Percentiles rank a stretch among this genome's conserved stretches.
Conservation (phyloP, 768 basidiomycete species). For the Gloeopeniophorella convolvens region DNA sequence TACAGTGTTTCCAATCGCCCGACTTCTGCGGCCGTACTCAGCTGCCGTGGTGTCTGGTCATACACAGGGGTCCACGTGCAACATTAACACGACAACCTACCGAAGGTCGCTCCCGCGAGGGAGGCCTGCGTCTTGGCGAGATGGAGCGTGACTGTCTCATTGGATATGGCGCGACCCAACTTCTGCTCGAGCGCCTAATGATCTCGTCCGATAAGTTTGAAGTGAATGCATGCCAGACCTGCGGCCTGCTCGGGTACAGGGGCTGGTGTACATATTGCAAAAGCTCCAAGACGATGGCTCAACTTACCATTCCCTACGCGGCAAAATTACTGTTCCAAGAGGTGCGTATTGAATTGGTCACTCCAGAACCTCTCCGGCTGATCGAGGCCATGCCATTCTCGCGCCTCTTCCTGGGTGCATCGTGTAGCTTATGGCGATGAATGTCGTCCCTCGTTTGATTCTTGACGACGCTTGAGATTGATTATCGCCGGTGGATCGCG, state of each 20-base stretch:
- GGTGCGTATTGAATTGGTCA: slow-evolving; percentile 36
- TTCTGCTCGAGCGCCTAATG: slow-evolving; percentile 95
- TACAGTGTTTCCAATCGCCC: slow-evolving; percentile 28
- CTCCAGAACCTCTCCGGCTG: background rate
- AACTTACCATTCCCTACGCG: slow-evolving; percentile 93
- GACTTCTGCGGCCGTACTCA: background rate
- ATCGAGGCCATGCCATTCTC: background rate
- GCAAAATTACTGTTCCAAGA: slow-evolving; percentile 91
- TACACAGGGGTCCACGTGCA: slow-evolving; percentile 81
- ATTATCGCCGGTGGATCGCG: background rate
- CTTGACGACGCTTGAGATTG: slow-evolving; percentile 64
- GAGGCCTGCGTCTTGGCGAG: slow-evolving; percentile 93
- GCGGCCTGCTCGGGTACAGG: slow-evolving; percentile 91
- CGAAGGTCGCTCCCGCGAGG: slow-evolving; percentile 96
- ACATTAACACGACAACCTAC: slow-evolving; percentile 97
- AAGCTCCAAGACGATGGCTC: slow-evolving; percentile 93
- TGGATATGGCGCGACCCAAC: slow-evolving; percentile 96
- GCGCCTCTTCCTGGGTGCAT: background rate
- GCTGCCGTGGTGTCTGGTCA: background rate
- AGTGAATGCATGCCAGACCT: slow-evolving; percentile 90
- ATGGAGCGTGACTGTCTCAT: slow-evolving; percentile 99
- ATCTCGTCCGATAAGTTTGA: slow-evolving; percentile 98
- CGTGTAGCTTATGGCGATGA: slow-evolving; percentile 92
- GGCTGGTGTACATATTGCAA: slow-evolving; percentile 99
- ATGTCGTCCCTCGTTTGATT: slow-evolving; percentile 83